Evolutionary conservation across 1,284 basidiomycete genomes (phyloP).

Genomic region (Termitomyces sp.): DNA sequence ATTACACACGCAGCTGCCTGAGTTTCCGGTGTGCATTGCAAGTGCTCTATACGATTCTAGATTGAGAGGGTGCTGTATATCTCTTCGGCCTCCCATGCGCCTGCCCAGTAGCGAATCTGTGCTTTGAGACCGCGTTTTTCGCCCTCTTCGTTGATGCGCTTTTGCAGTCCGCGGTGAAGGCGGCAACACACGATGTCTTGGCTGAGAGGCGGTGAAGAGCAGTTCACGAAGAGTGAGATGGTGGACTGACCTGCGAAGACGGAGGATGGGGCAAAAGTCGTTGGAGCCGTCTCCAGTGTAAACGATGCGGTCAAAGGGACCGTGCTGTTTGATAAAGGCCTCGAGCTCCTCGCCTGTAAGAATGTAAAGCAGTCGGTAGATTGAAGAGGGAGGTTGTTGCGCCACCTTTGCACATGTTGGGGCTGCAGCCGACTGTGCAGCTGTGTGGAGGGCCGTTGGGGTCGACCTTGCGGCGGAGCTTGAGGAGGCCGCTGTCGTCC

Average conservation of each 20-base stretch:
- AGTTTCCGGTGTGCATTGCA: too few relatives aligned
- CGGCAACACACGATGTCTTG: conserved; percentile 79
- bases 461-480: conserved; percentile 73
- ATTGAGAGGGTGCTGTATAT: conserved; percentile 47
- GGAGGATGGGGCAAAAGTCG: conserved; percentile 91
- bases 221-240: too few relatives aligned
- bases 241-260: conserved; percentile 63
- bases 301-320: conserved; percentile 77
- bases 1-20: too few relatives aligned
- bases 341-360: conserved; percentile 79
- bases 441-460: conserved; percentile 76
- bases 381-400: not conserved
- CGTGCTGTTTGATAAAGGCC: conserved; percentile 69
- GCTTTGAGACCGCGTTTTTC: conserved; percentile 59
- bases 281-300: conserved; percentile 96
- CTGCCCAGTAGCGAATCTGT: conserved; percentile 78
- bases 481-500: conserved; percentile 68
- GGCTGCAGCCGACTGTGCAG: conserved; percentile 86
- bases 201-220: conserved; percentile 30
- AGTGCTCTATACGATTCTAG: too few relatives aligned
- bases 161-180: conserved; percentile 69
- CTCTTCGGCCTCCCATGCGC: conserved; percentile 94
- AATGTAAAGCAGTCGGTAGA: too few relatives aligned
- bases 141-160: conserved; percentile 70
- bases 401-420: conserved; percentile 97